Evolutionary conservation across 2,329 filamentous ascomycete species (phyloP), one percentile per base, ranked within the genome.

Genomic region (Sphaerulina vaccinii): DNA sequence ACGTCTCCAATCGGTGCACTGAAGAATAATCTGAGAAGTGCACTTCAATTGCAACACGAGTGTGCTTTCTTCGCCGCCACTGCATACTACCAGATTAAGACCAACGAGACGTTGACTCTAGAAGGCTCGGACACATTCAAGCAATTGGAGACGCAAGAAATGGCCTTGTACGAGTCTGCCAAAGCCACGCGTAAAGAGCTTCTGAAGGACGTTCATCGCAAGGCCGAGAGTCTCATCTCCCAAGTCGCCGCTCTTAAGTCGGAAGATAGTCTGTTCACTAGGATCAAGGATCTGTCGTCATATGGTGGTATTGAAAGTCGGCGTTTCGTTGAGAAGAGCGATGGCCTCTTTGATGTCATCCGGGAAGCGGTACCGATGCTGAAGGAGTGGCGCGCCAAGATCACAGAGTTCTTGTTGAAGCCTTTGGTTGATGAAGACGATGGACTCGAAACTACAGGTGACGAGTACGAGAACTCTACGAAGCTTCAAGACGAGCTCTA

Each of bases 381-480:
- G 40, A 80, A 87, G 40, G 78, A 85, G 41, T 95, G 88, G 88
- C 83, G 90, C 36, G 79, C 86, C 51, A 77, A 83, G 36, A 84
- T 91, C 52, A 79, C 89, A 15, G 79, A 86, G 48, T 79, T 92
- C 16, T 76, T 96, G 8, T 72, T 87, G 9, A 79, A 84, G 54
- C 83, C 88, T 0, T 77, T 97, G 1, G 83, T 97, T 15, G 93
- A 97, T 61, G 84, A 93, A 64, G 90, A 95, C 35, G 83, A 83
- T 3, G 72, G 73, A 13, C 75, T 74, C n/a, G 89, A 95, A 52
- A 80, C 84, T 2, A 92, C 90, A 9, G 93, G 93, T 19, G 86
- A 96, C 53, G 93, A 97, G 67, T 93, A 96, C 57, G 87, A 90
- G 60, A 82, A 88, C 24, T 95, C 92, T 0, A 89, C 90, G 0